Evolutionary conservation across 139 green algal genomes (phyloP).

Genomic region (Picochlorum costavermella): DNA sequence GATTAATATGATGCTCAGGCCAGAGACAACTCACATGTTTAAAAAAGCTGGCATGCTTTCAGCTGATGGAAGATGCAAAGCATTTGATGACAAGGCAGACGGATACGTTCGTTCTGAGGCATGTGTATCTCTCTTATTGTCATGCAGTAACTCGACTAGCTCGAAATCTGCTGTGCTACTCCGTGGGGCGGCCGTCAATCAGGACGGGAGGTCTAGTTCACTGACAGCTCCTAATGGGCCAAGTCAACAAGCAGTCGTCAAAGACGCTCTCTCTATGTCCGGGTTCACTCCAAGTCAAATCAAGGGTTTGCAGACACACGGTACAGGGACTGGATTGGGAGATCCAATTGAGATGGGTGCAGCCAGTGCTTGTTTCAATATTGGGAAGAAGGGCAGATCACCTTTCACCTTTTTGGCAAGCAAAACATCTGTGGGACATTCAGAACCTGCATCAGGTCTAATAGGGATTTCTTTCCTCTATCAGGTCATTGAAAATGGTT

Average conservation of each 20-base stretch:
- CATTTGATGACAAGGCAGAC: conserved; percentile 40
- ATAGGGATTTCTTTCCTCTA: conserved; percentile 40
- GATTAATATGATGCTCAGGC: conserved; percentile 30
- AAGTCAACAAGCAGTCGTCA: conserved; percentile 49
- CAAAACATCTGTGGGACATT: conserved; percentile 74
- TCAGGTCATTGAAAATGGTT: conserved; percentile 9
- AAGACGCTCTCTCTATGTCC: conserved; percentile 39
- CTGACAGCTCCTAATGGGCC: conserved; percentile 44
- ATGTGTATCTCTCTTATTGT: conserved; percentile 14
- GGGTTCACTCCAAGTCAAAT: background rate
- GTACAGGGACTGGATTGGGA: conserved; percentile 65
- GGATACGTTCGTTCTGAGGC: conserved; percentile 46
- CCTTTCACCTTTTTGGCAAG: conserved; percentile 45
- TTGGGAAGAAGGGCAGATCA: background rate
- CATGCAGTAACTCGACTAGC: background rate
- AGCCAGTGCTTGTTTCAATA: conserved; percentile 9
- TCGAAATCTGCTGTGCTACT: conserved; percentile 11
- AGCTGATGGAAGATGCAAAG: conserved; percentile 42
- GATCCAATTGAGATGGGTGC: conserved; percentile 79
- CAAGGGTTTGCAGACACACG: conserved; percentile 27
- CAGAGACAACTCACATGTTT: conserved; percentile 27
- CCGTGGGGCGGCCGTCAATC: conserved; percentile 31
- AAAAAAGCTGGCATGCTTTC: conserved; percentile 38
- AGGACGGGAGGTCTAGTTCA: conserved; percentile 35
- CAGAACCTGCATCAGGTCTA: conserved; percentile 72